Evolutionary conservation across 2,329 filamentous ascomycete genomes (phyloP).

Genomic region (Venturia carpophila): DNA sequence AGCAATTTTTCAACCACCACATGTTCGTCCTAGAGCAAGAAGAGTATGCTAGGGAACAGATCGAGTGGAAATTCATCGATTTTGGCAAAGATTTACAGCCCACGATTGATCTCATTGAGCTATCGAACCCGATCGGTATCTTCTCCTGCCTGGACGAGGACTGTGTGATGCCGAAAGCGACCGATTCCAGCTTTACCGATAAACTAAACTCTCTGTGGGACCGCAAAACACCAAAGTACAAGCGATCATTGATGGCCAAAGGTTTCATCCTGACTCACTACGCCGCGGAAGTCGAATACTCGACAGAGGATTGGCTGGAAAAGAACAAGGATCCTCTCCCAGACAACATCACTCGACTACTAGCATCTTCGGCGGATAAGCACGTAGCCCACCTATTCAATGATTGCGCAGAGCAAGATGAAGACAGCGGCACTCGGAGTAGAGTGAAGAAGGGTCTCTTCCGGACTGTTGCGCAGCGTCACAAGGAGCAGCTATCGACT

Average conservation of each 20-base stretch:
- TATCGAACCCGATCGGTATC: slow-evolving; percentile 95
- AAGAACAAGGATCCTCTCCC: slow-evolving; percentile 99
- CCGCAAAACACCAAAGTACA: slow-evolving; percentile 89
- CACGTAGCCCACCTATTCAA: slow-evolving; percentile 79
- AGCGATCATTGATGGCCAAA: slow-evolving; percentile 75
- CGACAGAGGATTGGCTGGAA: slow-evolving; percentile 88
- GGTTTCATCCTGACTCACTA: slow-evolving; percentile 97
- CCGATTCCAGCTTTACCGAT: slow-evolving; percentile 92
- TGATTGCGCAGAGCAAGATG: slow-evolving; percentile 74
- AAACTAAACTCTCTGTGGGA: slow-evolving; percentile 97
- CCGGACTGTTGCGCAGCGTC: slow-evolving; percentile 88
- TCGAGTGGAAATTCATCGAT: slow-evolving; percentile 99
- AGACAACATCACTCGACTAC: slow-evolving; percentile 86
- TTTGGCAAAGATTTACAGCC: slow-evolving; percentile 95
- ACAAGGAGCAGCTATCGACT: slow-evolving; percentile 97
- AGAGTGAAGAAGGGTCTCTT: slow-evolving; percentile 96
- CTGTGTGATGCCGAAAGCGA: slow-evolving; percentile 97
- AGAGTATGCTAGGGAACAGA: slow-evolving; percentile 93
- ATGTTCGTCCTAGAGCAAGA: slow-evolving; percentile 99
- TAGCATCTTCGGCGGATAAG: slow-evolving; percentile 72
- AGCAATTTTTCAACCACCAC: slow-evolving; percentile 99
- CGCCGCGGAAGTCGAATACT: slow-evolving; percentile 95
- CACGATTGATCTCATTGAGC: slow-evolving; percentile 93
- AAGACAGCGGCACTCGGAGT: slow-evolving; percentile 53
- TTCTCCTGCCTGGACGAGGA: slow-evolving; percentile 98